These are phyloP conservation scores for Hypoxylon sp. DNA, from an alignment of 2,329 filamentous ascomycete species.

Conservation along the genomic window DNA sequence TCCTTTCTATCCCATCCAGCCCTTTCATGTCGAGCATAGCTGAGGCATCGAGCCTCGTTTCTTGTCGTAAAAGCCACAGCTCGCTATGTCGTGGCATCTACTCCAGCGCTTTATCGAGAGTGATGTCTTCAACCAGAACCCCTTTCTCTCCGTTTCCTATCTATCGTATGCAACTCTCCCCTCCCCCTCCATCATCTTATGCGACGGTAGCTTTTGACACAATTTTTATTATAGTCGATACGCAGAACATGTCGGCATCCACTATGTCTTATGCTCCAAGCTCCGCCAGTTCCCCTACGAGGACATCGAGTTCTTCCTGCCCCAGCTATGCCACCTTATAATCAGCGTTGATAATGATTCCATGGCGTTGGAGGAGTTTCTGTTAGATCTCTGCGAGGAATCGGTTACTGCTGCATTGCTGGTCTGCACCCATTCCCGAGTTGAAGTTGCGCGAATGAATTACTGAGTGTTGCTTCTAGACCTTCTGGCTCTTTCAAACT, in stretches of 20 bases:
- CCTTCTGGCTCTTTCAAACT: slow-evolving; percentile 91
- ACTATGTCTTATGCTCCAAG: slow-evolving; percentile 90
- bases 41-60: slow-evolving; percentile 51
- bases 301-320: slow-evolving; percentile 93
- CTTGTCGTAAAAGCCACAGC: slow-evolving; percentile 43
- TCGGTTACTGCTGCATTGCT: slow-evolving; percentile 86
- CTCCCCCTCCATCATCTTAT: slow-evolving; percentile 16
- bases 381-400: slow-evolving; percentile 87
- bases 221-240: slow-evolving; percentile 71
- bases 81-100: slow-evolving; percentile 83
- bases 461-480: slow-evolving; percentile 63
- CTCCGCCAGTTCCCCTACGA: slow-evolving; percentile 89
- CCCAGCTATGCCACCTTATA: slow-evolving; percentile 87
- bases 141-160: slow-evolving; percentile 88
- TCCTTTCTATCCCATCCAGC: slow-evolving; percentile 38
- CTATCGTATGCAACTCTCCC: slow-evolving; percentile 74
- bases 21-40: slow-evolving; percentile 48
- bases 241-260: slow-evolving; percentile 89
- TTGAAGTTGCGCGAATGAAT: slow-evolving; percentile 33
- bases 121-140: slow-evolving; percentile 93
- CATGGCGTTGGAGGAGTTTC: slow-evolving; percentile 89
- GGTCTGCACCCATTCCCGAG: slow-evolving; percentile 62
- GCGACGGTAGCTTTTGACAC: slow-evolving; percentile 25
- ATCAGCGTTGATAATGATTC: slow-evolving; percentile 92
- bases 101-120: slow-evolving; percentile 91